A percentile compares a stretch with the other conserved stretches of the same genome.
Evolutionary conservation across 164 flowering plant species (phyloP).

Genomic region (Platanus orientalis): DNA sequence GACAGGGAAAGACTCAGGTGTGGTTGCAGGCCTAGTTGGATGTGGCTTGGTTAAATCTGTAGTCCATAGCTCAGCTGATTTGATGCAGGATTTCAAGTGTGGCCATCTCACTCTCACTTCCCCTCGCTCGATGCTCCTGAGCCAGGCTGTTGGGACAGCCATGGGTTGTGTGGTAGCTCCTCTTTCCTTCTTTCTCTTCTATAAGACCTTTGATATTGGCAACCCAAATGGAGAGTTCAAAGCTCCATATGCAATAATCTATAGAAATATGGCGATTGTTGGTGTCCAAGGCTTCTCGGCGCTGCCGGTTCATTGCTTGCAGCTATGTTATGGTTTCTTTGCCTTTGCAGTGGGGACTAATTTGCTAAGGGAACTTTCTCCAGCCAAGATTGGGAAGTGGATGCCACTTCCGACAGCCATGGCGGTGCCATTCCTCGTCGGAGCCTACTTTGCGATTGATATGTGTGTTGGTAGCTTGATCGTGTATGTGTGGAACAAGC

Average conservation of each 20-base stretch:
- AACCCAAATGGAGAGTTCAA: no score
- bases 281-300: conserved; percentile 93
- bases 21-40: conserved; percentile 79
- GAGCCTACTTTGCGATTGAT: conserved; percentile 82
- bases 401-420: conserved; percentile 92
- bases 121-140: conserved; percentile 74
- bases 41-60: conserved; percentile 81
- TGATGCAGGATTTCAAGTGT: conserved; percentile 92
- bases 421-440: conserved; percentile 95
- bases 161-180: conserved; percentile 94
- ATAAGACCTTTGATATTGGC: conserved; percentile 88
- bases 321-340: no score
- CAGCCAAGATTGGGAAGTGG: conserved; percentile 47
- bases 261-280: conserved; percentile 86
- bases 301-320: conserved; percentile 73
- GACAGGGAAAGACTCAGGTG: conserved; percentile 58
- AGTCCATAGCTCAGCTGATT: conserved; percentile 64
- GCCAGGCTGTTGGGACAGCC: no score
- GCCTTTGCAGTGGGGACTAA: conserved; percentile 57
- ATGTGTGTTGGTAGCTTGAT: conserved; percentile 85
- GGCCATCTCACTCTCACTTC: conserved; percentile 86
- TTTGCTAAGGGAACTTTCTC: conserved; percentile 49
- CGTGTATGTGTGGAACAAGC: conserved; percentile 67
- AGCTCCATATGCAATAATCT: conserved; percentile 85
- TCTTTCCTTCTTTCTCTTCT: conserved; percentile 75